Conservation (phyloP, 306 rosid genomes). For the Elaeagnus macrophylla region DNA sequence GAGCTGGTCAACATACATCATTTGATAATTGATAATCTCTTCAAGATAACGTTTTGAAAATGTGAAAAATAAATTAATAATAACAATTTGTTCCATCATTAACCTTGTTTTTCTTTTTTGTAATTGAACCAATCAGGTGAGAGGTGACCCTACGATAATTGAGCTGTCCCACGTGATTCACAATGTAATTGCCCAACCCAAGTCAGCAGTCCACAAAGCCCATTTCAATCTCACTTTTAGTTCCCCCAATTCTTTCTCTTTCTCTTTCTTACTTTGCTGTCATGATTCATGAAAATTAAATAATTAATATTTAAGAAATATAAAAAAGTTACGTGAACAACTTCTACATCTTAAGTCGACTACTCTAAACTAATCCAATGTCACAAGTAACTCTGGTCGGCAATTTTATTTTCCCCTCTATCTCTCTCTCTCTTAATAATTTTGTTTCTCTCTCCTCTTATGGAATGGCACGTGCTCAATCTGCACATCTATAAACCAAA, state of each 20-base stretch:
- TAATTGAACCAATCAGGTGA: conserved; percentile 62
- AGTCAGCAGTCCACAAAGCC: conserved; percentile 20
- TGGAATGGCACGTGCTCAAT: conserved; percentile 14
- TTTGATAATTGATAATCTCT: conserved; percentile 12
- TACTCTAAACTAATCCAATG: conserved; percentile 25
- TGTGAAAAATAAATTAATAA: not conserved
- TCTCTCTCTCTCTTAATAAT: not conserved
- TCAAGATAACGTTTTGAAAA: conserved; percentile 23
- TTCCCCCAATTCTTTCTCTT: conserved; percentile 5
- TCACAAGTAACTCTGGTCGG: conserved; percentile 70
- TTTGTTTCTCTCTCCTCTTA: conserved; percentile 4
- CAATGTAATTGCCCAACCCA: conserved; percentile 30
- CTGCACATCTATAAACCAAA: not conserved
- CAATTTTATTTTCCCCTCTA: conserved; percentile 18
- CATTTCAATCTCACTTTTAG: conserved; percentile 20
- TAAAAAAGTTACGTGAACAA: conserved; percentile 76
- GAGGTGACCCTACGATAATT: conserved; percentile 17
- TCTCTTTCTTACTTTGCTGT: conserved; percentile 33
- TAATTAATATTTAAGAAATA: conserved; percentile 1
- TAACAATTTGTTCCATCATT: not conserved
- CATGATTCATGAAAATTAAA: no score
- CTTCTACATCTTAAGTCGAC: conserved; percentile 48
- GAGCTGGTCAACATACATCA: conserved; percentile 52
- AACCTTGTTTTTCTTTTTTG: conserved; percentile 17
- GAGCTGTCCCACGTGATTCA: conserved; percentile 72